phyloP scores from a whole-genome alignment of 768 basidiomycete species.

The Termitomyces heimii region DNA sequence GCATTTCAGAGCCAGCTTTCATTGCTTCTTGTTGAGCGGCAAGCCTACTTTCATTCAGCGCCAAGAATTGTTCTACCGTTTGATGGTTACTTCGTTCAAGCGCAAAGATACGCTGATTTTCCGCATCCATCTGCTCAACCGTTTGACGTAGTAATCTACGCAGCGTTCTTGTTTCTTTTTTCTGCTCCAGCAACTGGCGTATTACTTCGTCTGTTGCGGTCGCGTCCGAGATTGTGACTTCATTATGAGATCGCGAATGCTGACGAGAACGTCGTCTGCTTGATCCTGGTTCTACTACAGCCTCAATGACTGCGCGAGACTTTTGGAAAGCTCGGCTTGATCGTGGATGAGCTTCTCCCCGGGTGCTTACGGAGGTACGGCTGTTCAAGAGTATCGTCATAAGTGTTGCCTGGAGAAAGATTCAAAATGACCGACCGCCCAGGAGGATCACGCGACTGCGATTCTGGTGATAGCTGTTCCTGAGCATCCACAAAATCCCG shows the following conservation, averaged over 20 bases:
- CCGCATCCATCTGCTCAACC: conserved; percentile 26
- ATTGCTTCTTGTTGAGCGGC: conserved; percentile 30
- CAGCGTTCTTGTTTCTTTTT: conserved; percentile 28
- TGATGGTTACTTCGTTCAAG: conserved; percentile 28
- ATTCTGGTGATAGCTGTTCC: background rate
- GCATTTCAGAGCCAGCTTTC: conserved; percentile 29
- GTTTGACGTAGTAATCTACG: conserved; percentile 29
- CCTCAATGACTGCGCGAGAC: background rate
- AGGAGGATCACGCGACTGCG: background rate
- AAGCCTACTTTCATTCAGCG: conserved; percentile 29
- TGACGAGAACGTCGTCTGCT: conserved; percentile 8
- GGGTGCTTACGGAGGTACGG: background rate
- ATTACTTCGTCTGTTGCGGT: conserved; percentile 22
- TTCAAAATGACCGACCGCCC: background rate
- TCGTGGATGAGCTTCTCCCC: background rate
- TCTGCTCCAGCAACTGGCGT: conserved; percentile 25
- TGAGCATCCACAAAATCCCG: conserved; percentile 4
- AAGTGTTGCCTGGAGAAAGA: background rate
- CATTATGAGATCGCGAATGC: conserved; percentile 6
- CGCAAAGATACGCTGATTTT: conserved; percentile 27
- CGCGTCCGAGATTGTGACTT: conserved; percentile 1
- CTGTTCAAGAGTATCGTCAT: background rate
- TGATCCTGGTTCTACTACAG: background rate
- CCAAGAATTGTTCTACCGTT: conserved; percentile 24
- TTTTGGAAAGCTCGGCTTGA: background rate